Evolutionary conservation across 2,329 filamentous ascomycete genomes (phyloP), one percentile per base, ranked within the genome.

Genomic region (Arthrobotrys sphaeroides): DNA sequence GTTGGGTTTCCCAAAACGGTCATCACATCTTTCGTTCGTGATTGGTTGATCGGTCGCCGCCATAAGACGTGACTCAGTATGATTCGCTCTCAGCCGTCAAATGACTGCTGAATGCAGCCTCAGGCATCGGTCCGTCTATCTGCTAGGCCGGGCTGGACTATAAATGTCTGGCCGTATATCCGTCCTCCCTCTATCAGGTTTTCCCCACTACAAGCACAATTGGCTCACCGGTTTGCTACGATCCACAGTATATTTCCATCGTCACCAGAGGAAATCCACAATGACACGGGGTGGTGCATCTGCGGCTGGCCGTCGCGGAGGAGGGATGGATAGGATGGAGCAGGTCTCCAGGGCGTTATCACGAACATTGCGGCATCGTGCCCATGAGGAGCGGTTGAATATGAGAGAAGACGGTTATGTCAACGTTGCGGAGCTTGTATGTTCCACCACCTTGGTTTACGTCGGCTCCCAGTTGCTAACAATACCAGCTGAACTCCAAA

Each of bases 301-400:
- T 5, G 28, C 57, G 26, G 72, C 64, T 31, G 47, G 61, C 4
- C 31, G 72, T 9, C 28, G 57, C n/a, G n/a, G n/a, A 12, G 72
- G 47, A 22, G 51, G 51, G 0, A 75, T 65, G 64, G 64, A 42
- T n/a, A 59, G 64, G 28, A 28, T 47, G 2, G 72, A 75, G 24
- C 64, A 69, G 26, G 28, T 87, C 2, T 86, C 85, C 5, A 84
- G 84, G 78, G 84, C 84, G 42, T 78, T 87, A n/a, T 85, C 83
- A 74, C 86, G 84, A 82, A 81, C 90, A 0, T 83, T 90, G 28
- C 85, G 89, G 24, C 89, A 91, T 81, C 87, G 86, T 1, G 89
- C 89, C 0, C 84, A 85, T 73, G 84, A 85, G 66, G 88, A 90
- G 81, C 86, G 87, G 0, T 81, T 91, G 65, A 84, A 84, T 77